Base-by-base conservation (phyloP, 306 rosid species). In the Malus fusca region DNA sequence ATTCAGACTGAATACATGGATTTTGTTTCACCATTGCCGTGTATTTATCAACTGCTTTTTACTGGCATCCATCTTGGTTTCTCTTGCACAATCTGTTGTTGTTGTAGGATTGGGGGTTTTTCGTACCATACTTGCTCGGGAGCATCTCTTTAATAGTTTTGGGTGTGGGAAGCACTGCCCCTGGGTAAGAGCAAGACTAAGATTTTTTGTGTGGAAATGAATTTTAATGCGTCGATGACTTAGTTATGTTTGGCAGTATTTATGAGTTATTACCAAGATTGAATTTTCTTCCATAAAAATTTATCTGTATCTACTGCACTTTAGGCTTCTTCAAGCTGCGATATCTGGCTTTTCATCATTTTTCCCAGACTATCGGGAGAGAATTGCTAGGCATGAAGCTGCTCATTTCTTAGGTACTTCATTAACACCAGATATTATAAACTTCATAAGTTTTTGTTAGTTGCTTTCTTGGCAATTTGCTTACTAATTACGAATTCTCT, bases 241-340 rank as follows among this genome's bases (percentile, higher is more conserved):
- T 11, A 8, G 26, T 25, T 30, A 21, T 67, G 52, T 75, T 21
- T 58, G 19, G 40, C 37, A 75, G 72, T 33, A 18, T 11, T 35
- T 12, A 26, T 6, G 26, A 55, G 7, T 11, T 23, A 18, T 31
- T 5, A 9, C 56, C 66, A 40, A 55, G 21, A 4, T 79, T 31
- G 46, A 28, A 71, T 75, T 68, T 68, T 52, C 37, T 85, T 72
- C 71, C 77, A 71, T 66, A 66, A 59, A 30, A 78, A 77, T 26
- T 80, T 55, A 78, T 35, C 62, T 77, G 66, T 62, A 62, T 72
- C 53, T 48, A 48, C 79, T 83, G 82, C 64, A 79, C 35, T 75
- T 79, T 58, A 92, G 98, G 89, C 98, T 95, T 84, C 97, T 95
- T 81, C 98, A 90, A 90, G 97, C 92, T 60, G 97, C 93, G 62